Base-by-base conservation (phyloP, 179 eudicot genomes). In the Dionaea muscipula region DNA sequence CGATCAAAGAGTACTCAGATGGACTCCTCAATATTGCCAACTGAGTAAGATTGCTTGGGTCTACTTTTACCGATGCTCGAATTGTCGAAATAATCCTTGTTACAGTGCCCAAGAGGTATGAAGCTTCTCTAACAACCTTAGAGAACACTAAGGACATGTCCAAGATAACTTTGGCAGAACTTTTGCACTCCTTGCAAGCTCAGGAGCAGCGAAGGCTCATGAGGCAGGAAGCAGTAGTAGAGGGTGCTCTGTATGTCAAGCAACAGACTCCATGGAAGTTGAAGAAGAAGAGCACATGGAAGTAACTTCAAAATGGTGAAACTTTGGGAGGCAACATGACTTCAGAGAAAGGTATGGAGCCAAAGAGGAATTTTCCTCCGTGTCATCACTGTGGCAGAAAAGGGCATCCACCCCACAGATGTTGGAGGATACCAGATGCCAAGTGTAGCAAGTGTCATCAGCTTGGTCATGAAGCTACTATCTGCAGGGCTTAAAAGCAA, bases 41-140 rank as follows among this genome's bases (percentile, higher is more conserved):
- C 52, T 11, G 20, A 47, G 25, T 47, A 11, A 19, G 52, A 5
- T 0, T 47, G 5, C 25, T 47, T 2, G 52, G 52, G 11, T 17
- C 21, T 28, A 3, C 35, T 28, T 8, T 28, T 3, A 3, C 35
- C 8, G 35, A 28, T 3, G 5, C 35, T 3, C 2, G 27, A 6
- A 19, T 47, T 47, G 24, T 19, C 14, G 24, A 47, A 20, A 47
- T 4, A 21, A 47, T 47, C 15, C 52, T 47, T 47, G 52, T 47
- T 5, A 47, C 52, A 4, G 0, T 47, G 20, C 25, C 1, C 10
- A 12, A 40, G 19, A 40, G 16, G 45, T 40, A 2, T 15, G 45
- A 40, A 12, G 16, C 45, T 3, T 2, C 16, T 4, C 3, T 40
- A 5, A 13, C 45, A 14, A 2, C 45, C 16, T 40, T 40, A 40